These are phyloP conservation scores for Coprinopsis sp. DNA, from an alignment of 768 basidiomycete genomes.

Conservation along the genomic window DNA sequence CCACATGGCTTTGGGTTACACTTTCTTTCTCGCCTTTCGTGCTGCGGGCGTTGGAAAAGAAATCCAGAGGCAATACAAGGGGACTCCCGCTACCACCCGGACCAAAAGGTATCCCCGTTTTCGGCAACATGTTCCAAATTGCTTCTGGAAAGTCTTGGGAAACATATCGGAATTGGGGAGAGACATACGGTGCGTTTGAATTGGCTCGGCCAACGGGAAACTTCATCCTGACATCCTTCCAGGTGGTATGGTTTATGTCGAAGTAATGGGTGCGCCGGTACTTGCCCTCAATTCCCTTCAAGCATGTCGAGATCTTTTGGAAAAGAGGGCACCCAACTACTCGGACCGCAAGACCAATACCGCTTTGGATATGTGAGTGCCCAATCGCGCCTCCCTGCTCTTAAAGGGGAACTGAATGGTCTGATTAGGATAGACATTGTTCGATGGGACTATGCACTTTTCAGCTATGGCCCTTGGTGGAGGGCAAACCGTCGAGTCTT, in stretches of 20 bases:
- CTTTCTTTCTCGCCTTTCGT: too few species aligned
- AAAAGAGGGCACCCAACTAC: conserved; percentile 24
- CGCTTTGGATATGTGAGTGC: too few species aligned
- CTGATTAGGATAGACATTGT: too few species aligned
- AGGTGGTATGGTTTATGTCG: conserved; percentile 19
- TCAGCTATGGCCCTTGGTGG: too few species aligned
- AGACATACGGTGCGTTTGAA: conserved; percentile 27
- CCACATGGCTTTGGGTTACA: too few species aligned
- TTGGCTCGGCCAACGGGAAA: too few species aligned
- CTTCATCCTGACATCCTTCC: background rate
- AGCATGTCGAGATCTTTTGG: conserved; percentile 23
- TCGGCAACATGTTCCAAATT: conserved; percentile 42
- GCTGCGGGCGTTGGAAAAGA: too few species aligned
- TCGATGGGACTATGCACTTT: too few species aligned
- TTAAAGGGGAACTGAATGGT: too few species aligned
- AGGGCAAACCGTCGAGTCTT: too few species aligned
- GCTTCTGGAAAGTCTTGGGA: conserved; percentile 33
- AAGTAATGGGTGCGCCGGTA: conserved; percentile 21
- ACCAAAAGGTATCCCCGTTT: conserved; percentile 34
- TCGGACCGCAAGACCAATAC: too few species aligned
- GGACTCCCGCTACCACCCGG: conserved; percentile 36
- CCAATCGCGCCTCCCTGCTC: too few species aligned
- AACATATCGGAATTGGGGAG: conserved; percentile 31
- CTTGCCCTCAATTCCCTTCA: conserved; percentile 22
- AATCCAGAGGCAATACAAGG: background rate